Evolutionary conservation across 441 rosid species (phyloP).

Genomic region (Mallotus japonicus): DNA sequence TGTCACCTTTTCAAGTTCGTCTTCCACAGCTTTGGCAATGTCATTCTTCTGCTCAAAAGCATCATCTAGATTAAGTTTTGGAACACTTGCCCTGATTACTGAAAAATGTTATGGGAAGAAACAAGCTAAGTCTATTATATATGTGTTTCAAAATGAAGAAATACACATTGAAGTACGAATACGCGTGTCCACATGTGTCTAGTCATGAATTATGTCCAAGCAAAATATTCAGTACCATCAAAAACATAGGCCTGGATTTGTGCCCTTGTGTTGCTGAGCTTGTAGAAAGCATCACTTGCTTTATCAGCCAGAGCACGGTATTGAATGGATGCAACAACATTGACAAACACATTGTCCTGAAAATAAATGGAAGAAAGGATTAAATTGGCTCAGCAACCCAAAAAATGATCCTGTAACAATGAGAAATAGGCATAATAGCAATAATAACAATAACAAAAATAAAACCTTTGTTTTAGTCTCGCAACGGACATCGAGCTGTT

Average conservation of each 20-base stretch:
- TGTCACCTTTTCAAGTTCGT: conserved; percentile 33
- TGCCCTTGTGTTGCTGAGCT: conserved; percentile 57
- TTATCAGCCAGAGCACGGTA: conserved; percentile 62
- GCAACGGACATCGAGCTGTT: conserved; percentile 67
- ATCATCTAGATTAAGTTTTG: conserved; percentile 32
- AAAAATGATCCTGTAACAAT: no score
- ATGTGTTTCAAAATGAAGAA: not conserved
- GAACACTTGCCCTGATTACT: conserved; percentile 34
- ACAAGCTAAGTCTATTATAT: not conserved
- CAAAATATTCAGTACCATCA: conserved; percentile 37
- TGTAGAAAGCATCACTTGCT: conserved; percentile 68
- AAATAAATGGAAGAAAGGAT: not conserved
- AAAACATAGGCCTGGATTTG: conserved; percentile 80
- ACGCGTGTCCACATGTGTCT: no score
- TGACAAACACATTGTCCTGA: conserved; percentile 80
- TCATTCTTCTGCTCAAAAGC: conserved; percentile 38
- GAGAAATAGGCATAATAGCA: no score
- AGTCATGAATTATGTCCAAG: no score
- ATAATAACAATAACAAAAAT: not conserved
- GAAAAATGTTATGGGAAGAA: not conserved
- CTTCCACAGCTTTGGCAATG: conserved; percentile 38
- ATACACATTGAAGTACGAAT: not conserved
- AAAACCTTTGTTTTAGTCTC: conserved; percentile 68
- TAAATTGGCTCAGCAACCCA: no score
- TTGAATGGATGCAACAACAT: conserved; percentile 72